Evolutionary conservation across 2,329 filamentous ascomycete genomes (phyloP).

Genomic region (Penicillium decumbens): DNA sequence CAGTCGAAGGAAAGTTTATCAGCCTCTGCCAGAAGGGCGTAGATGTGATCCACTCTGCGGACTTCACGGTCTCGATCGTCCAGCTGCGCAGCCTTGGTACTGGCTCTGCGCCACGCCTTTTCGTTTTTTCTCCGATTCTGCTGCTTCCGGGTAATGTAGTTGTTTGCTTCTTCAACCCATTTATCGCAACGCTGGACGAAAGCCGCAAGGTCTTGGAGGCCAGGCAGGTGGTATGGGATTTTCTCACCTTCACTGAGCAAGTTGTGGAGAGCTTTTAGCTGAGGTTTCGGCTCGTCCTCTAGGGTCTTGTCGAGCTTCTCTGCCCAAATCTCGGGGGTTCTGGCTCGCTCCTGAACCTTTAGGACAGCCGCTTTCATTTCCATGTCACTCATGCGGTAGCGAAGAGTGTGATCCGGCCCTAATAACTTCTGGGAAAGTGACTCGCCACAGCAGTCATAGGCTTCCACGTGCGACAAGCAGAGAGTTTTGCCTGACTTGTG

Average conservation of each 20-base stretch:
- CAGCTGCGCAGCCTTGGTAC: constrained; percentile 68
- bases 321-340: constrained; percentile 80
- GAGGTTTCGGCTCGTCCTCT: constrained; percentile 76
- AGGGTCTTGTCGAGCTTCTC: constrained; percentile 82
- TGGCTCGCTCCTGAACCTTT: constrained; percentile 80
- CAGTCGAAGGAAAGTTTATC: constrained; percentile 89
- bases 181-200: constrained; percentile 97
- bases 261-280: constrained; percentile 77
- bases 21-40: constrained; percentile 75
- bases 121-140: constrained; percentile 95
- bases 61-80: constrained; percentile 80
- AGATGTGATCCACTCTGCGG: constrained; percentile 83
- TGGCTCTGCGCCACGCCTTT: constrained; percentile 72
- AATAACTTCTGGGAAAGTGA: constrained; percentile 62
- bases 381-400: constrained; percentile 72
- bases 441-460: constrained; percentile 72
- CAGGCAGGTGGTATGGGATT: constrained; percentile 83
- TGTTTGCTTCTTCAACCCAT: constrained; percentile 95
- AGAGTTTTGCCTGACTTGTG: constrained; percentile 72
- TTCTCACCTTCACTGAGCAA: constrained; percentile 91
- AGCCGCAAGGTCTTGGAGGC: constrained; percentile 72
- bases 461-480: constrained; percentile 77
- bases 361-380: constrained; percentile 62
- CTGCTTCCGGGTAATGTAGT: constrained; percentile 94
- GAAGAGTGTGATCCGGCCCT: constrained; percentile 67